phyloP scores from a whole-genome alignment of 2,329 filamentous ascomycete species.

The Fonsecaea pedrosoi region DNA sequence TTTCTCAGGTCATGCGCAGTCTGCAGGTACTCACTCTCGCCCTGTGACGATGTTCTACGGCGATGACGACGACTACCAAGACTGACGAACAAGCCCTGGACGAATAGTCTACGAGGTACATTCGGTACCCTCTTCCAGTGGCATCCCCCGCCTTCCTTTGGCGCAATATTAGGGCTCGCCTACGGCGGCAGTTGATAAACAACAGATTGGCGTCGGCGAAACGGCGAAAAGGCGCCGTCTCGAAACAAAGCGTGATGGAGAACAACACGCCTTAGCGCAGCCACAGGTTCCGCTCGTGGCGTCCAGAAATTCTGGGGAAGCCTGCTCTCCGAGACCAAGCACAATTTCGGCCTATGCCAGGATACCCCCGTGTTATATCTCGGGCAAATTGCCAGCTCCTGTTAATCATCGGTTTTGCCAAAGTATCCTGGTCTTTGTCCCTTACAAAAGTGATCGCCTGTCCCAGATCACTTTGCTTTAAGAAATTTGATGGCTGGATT shows the following conservation, averaged over 20 bases:
- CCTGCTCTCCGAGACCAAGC: slow-evolving; percentile 15
- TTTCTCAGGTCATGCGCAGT: slow-evolving; percentile 1
- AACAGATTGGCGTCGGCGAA: slow-evolving; percentile 33
- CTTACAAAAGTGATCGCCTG: slow-evolving; percentile 1
- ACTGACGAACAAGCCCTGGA: neutral
- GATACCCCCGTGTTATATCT: slow-evolving; percentile 3
- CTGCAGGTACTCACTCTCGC: neutral
- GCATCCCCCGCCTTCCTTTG: neutral
- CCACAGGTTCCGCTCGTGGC: slow-evolving; percentile 18
- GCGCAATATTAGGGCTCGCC: neutral
- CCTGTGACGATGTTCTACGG: neutral
- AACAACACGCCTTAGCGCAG: slow-evolving; percentile 13
- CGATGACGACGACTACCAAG: slow-evolving; percentile 6
- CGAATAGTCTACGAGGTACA: neutral
- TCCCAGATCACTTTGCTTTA: slow-evolving; percentile 2
- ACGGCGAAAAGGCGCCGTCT: slow-evolving; percentile 28
- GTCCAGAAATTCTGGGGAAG: slow-evolving; percentile 34
- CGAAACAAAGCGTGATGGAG: slow-evolving; percentile 20
- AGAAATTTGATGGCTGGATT: slow-evolving; percentile 22
- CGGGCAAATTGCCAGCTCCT: slow-evolving; percentile 16
- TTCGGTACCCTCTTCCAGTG: neutral
- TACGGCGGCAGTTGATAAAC: slow-evolving; percentile 25
- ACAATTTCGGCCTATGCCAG: slow-evolving; percentile 22
- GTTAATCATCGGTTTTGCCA: slow-evolving; percentile 3
- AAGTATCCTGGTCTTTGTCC: slow-evolving; percentile 3